Percentiles rank a stretch among this genome's conserved stretches.
phyloP scores from a whole-genome alignment of 176 grass and related monocot genomes.

The maize (Zea mays) region DNA sequence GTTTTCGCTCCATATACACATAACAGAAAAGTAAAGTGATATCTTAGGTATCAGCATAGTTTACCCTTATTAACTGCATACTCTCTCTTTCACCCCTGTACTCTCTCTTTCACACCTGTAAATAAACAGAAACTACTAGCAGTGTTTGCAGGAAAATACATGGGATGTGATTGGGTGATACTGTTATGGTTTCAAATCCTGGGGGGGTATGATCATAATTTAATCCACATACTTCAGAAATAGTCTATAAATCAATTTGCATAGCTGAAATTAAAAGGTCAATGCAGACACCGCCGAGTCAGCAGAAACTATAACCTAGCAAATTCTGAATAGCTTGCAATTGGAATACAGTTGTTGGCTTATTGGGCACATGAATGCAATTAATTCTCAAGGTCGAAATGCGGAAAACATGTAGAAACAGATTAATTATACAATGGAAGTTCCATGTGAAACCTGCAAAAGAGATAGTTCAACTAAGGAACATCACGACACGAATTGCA shows the following conservation, averaged over 20 bases:
- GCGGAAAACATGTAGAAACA: conserved; percentile 26
- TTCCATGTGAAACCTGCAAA: too few relatives aligned
- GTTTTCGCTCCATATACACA: too few relatives aligned
- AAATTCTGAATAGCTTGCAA: conserved; percentile 27
- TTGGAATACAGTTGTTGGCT: too few relatives aligned
- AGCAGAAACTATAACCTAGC: conserved; percentile 16
- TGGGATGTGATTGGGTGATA: background rate
- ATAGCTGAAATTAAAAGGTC: background rate
- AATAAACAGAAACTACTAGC: background rate
- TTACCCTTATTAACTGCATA: background rate
- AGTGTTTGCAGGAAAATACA: background rate
- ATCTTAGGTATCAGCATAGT: background rate
- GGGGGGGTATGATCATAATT: conserved; percentile 14
- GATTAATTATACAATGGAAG: background rate
- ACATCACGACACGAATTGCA: conserved; percentile 15
- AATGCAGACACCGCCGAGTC: conserved; percentile 11
- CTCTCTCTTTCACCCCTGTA: background rate
- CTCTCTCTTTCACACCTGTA: too few relatives aligned
- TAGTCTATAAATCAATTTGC: conserved; percentile 17
- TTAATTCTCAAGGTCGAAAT: conserved; percentile 16
- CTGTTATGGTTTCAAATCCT: conserved; percentile 13
- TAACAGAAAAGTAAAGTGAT: too few relatives aligned
- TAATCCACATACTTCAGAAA: background rate
- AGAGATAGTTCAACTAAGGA: too few relatives aligned
- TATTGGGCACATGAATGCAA: background rate